Conservation (phyloP, 2,329 filamentous ascomycete genomes). For the Westerdykella sp. region DNA sequence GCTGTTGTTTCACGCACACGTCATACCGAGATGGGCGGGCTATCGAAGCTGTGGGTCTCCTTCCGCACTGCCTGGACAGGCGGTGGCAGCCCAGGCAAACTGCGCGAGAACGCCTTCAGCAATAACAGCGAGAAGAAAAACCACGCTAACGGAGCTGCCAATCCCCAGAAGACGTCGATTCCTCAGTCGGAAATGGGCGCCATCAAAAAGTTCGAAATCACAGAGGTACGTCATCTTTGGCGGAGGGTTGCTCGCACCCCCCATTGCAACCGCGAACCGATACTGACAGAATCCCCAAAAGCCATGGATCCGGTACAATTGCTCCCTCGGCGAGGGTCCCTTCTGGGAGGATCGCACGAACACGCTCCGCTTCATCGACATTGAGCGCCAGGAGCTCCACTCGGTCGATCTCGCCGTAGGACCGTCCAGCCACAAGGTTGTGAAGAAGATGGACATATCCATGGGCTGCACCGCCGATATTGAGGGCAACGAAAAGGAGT, state of each 20-base stretch:
- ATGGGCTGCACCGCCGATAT: conserved; percentile 68
- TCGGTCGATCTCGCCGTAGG: conserved; percentile 60
- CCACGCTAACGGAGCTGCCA: conserved; percentile 11
- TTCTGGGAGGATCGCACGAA: conserved; percentile 63
- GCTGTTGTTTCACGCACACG: conserved; percentile 9
- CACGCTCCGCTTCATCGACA: conserved; percentile 72
- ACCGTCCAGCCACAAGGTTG: conserved; percentile 50
- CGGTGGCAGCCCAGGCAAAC: conserved; percentile 8
- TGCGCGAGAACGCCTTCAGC: conserved; percentile 3
- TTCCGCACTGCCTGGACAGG: conserved; percentile 17
- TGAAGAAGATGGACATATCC: conserved; percentile 52
- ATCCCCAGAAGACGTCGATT: conserved; percentile 8
- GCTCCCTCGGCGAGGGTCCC: conserved; percentile 66
- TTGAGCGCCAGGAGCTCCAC: conserved; percentile 70
- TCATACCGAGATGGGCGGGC: conserved; percentile 22
- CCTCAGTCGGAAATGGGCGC: conserved; percentile 17
- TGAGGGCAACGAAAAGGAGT: conserved; percentile 58
- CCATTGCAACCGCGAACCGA: background rate
- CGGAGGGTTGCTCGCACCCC: background rate
- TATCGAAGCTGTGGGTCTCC: conserved; percentile 32
- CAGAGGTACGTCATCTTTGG: conserved; percentile 25
- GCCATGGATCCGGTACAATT: conserved; percentile 56
- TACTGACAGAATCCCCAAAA: conserved; percentile 9
- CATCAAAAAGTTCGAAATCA: conserved; percentile 33
- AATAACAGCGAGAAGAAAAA: conserved; percentile 9